A percentile compares a stretch with the other conserved stretches of the same genome.
phyloP scores from a whole-genome alignment of 352 stramenopile genomes.

The Plasmopara viticola region DNA sequence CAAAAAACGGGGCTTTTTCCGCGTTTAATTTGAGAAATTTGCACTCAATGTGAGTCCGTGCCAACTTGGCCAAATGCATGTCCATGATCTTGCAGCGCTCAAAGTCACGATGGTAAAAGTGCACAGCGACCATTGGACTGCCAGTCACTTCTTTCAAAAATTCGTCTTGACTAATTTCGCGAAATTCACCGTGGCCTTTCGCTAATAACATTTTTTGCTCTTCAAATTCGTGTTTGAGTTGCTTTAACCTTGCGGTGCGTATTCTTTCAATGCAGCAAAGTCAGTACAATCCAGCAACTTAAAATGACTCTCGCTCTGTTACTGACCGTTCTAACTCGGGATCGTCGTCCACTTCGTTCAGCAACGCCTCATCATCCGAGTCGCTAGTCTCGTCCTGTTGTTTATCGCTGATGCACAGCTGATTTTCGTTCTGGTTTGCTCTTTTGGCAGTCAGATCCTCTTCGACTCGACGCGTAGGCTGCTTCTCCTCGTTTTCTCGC shows the following conservation, averaged over 20 bases:
- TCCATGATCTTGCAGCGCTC: slow-evolving; percentile 97
- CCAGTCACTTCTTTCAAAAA: slow-evolving; percentile 93
- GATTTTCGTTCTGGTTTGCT: slow-evolving; percentile 22
- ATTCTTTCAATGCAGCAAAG: slow-evolving; percentile 35
- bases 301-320: not conserved
- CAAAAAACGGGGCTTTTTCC: slow-evolving; percentile 93
- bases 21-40: slow-evolving; percentile 95
- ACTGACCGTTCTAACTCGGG: slow-evolving; percentile 60
- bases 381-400: slow-evolving; percentile 28
- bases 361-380: slow-evolving; percentile 54
- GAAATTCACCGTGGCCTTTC: slow-evolving; percentile 76
- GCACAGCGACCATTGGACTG: slow-evolving; percentile 79
- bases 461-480: slow-evolving; percentile 15
- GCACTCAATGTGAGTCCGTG: slow-evolving; percentile 76
- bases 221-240: slow-evolving; percentile 57
- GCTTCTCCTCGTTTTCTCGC: slow-evolving; percentile 23
- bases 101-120: slow-evolving; percentile 98
- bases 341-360: slow-evolving; percentile 73
- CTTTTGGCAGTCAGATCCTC: slow-evolving; percentile 24
- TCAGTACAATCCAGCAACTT: slow-evolving; percentile 4
- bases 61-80: slow-evolving; percentile 70
- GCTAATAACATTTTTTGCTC: slow-evolving; percentile 54
- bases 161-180: slow-evolving; percentile 93
- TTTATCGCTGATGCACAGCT: slow-evolving; percentile 19
- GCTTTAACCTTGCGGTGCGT: slow-evolving; percentile 66